phyloP scores from a whole-genome alignment of 352 stramenopile species.

The Phytophthora meadii region DNA sequence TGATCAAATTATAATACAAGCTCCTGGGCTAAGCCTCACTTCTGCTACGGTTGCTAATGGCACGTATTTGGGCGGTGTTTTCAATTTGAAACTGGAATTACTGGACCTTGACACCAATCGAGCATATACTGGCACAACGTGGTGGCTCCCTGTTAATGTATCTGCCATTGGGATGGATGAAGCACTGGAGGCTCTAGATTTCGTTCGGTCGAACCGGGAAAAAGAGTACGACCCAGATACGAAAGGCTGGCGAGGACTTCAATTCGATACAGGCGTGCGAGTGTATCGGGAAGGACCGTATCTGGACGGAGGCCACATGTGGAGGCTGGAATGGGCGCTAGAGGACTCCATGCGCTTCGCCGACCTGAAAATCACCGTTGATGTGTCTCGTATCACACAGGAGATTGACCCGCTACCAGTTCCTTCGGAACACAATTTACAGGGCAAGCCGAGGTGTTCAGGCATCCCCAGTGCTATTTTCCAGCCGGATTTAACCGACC shows the following conservation, averaged over 20 bases:
- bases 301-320: slow-evolving; percentile 75
- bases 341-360: slow-evolving; percentile 79
- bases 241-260: slow-evolving; percentile 50
- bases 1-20: slow-evolving; percentile 39
- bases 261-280: slow-evolving; percentile 80
- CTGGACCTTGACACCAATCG: slow-evolving; percentile 49
- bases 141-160: slow-evolving; percentile 74
- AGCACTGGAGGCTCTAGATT: slow-evolving; percentile 69
- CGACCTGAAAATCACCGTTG: slow-evolving; percentile 66
- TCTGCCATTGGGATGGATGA: slow-evolving; percentile 75
- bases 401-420: slow-evolving; percentile 67
- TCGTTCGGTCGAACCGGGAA: slow-evolving; percentile 74
- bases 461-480: slow-evolving; percentile 63
- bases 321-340: slow-evolving; percentile 76
- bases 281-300: slow-evolving; percentile 72
- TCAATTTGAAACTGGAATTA: slow-evolving; percentile 64
- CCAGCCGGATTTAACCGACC: slow-evolving; percentile 48
- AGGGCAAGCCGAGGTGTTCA: slow-evolving; percentile 52
- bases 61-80: slow-evolving; percentile 73
- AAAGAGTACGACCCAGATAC: slow-evolving; percentile 68
- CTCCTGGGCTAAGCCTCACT: slow-evolving; percentile 29
- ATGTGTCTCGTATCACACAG: slow-evolving; percentile 66
- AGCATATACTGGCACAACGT: slow-evolving; percentile 58
- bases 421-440: slow-evolving; percentile 54
- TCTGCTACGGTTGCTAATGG: slow-evolving; percentile 67